Conservation (phyloP, 1,284 basidiomycete genomes). For the Thecaphora thlaspeos region DNA sequence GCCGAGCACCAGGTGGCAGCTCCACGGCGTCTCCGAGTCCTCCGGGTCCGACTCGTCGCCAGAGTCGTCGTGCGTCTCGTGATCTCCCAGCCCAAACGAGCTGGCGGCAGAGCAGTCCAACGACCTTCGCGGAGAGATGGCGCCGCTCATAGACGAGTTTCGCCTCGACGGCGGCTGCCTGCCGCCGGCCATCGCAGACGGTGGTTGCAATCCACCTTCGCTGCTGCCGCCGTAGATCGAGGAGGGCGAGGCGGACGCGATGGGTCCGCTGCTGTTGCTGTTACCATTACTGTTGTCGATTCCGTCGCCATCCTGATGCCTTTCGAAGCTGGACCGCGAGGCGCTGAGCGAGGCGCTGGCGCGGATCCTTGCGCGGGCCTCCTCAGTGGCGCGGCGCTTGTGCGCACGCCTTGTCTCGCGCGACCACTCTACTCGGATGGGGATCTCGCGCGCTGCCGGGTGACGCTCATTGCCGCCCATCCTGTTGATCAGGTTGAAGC, state of each 20-base stretch:
- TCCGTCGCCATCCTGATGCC: not conserved
- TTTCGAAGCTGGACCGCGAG: constrained; percentile 18
- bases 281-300: not conserved
- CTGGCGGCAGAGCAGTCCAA: constrained; percentile 26
- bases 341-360: constrained; percentile 27
- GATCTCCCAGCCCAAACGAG: constrained; percentile 17
- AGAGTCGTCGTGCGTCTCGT: constrained; percentile 8
- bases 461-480: constrained; percentile 35
- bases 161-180: constrained; percentile 9
- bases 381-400: constrained; percentile 7
- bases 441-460: constrained; percentile 34
- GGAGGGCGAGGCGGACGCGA: not conserved
- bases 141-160: constrained; percentile 20
- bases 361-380: constrained; percentile 17
- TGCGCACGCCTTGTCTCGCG: constrained; percentile 19
- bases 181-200: not conserved
- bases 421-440: constrained; percentile 53
- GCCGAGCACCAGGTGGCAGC: constrained; percentile 64
- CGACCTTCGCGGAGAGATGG: constrained; percentile 17
- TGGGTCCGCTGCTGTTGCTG: no score
- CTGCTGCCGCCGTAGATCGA: not conserved
- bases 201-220: not conserved
- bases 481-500: constrained; percentile 41
- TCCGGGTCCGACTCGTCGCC: constrained; percentile 71
- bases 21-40: constrained; percentile 93